Conservation (phyloP, 2,329 filamentous ascomycete species). For the Hypomyces perniciosus region DNA sequence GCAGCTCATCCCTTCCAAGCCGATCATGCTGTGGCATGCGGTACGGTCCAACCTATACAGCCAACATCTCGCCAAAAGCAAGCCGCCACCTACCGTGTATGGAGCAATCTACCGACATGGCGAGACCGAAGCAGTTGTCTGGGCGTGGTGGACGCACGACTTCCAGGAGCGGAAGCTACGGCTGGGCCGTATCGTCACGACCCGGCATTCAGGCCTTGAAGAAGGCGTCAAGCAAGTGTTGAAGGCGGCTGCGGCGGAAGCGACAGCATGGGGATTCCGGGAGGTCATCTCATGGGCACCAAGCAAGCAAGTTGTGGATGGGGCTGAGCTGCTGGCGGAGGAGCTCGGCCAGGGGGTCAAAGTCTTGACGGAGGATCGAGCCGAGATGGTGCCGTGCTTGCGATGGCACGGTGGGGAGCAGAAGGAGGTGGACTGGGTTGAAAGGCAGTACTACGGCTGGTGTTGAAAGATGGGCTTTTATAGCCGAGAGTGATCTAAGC, state of each 20-base stretch:
- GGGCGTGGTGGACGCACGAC: slow-evolving; percentile 33
- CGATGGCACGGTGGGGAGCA: slow-evolving; percentile 29
- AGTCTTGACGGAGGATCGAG: slow-evolving; percentile 25
- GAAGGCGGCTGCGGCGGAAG: slow-evolving; percentile 29
- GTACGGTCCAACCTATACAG: slow-evolving; percentile 24
- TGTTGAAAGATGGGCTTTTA: not conserved
- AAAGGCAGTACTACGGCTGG: slow-evolving; percentile 27
- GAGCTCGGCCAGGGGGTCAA: slow-evolving; percentile 32
- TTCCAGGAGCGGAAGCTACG: slow-evolving; percentile 19
- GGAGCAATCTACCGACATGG: slow-evolving; percentile 9
- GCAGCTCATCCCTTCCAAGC: slow-evolving; percentile 27
- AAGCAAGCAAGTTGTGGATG: slow-evolving; percentile 22
- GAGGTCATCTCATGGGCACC: slow-evolving; percentile 34
- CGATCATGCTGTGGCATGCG: slow-evolving; percentile 29
- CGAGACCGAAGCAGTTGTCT: slow-evolving; percentile 18
- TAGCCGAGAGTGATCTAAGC: not conserved
- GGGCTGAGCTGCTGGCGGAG: slow-evolving; percentile 24
- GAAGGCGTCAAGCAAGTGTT: slow-evolving; percentile 24
- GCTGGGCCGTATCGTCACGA: slow-evolving; percentile 14
- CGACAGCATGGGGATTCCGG: slow-evolving; percentile 23
- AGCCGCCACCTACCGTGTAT: not conserved
- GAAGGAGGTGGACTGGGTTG: slow-evolving; percentile 19
- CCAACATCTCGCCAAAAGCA: slow-evolving; percentile 15
- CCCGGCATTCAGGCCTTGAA: slow-evolving; percentile 19
- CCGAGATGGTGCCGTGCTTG: slow-evolving; percentile 29